Conservation (phyloP, 1,284 basidiomycete genomes). For the Sporisorium iseilematis-ciliati region DNA sequence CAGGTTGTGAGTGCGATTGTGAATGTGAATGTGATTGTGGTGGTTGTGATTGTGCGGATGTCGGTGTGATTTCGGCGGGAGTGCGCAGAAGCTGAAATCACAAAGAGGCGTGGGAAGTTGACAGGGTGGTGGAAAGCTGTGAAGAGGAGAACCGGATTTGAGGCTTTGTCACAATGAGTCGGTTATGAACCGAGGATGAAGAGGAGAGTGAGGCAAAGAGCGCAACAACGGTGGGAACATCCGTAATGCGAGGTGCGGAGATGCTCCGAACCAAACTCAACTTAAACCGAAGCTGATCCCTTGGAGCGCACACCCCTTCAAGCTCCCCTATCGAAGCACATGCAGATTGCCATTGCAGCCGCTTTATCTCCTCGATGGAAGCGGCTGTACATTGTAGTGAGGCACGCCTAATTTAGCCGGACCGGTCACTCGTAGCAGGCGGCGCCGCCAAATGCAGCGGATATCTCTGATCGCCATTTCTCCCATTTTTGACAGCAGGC, state of each 20-base stretch:
- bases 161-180: not conserved
- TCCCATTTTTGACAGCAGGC: no score
- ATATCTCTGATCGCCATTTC: no score
- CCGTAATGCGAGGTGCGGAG: not conserved
- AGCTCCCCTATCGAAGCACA: not conserved
- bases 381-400: no score
- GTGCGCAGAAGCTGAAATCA: not conserved
- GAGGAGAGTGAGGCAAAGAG: not conserved
- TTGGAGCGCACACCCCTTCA: no score
- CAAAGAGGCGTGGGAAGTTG: not conserved
- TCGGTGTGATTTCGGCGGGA: no score
- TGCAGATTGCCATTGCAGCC: not conserved
- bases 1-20: no score
- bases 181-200: not conserved
- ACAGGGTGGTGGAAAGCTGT: not conserved
- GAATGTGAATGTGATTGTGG: no score
- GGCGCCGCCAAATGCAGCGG: no score
- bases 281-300: not conserved
- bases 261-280: constrained; percentile 5
- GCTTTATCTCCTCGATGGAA: no score
- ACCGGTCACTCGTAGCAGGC: no score
- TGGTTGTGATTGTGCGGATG: no score
- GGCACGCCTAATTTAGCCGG: not conserved
- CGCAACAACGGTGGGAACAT: constrained; percentile 2
- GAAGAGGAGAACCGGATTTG: not conserved